phyloP scores from a whole-genome alignment of 371 early-diverging fungal genomes.

The Capillidium rhysosporum region DNA sequence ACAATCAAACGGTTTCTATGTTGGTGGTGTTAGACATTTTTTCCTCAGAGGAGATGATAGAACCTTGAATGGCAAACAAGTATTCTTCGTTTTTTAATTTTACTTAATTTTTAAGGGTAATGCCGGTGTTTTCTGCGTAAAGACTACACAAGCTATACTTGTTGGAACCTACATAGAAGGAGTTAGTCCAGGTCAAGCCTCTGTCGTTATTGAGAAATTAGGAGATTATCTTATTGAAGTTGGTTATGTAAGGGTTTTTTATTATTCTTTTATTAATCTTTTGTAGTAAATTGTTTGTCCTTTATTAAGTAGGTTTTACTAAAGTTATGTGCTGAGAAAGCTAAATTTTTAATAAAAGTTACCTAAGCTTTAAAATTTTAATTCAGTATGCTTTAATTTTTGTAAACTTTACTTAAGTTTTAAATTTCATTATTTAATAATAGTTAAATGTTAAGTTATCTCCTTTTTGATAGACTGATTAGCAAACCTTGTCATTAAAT shows the following conservation, averaged over 20 bases:
- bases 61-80: slow-evolving; percentile 62
- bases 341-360: too few relatives aligned
- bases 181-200: slow-evolving; percentile 52
- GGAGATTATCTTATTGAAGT: slow-evolving; percentile 46
- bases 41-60: slow-evolving; percentile 39
- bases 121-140: slow-evolving; percentile 49
- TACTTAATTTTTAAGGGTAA: slow-evolving; percentile 15
- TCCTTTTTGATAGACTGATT: too few relatives aligned
- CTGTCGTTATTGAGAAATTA: slow-evolving; percentile 52
- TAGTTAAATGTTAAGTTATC: too few relatives aligned
- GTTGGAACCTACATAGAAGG: slow-evolving; percentile 47
- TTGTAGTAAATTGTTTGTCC: too few relatives aligned
- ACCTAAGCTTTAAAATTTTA: too few relatives aligned
- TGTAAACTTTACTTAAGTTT: too few relatives aligned
- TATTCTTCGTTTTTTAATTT: slow-evolving; percentile 12
- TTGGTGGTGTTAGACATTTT: slow-evolving; percentile 52
- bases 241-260: slow-evolving; percentile 4
- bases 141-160: slow-evolving; percentile 64
- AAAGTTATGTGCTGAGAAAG: too few relatives aligned
- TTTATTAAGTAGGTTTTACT: too few relatives aligned
- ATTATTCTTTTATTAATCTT: too few relatives aligned
- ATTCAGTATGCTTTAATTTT: too few relatives aligned
- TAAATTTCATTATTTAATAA: too few relatives aligned
- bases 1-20: slow-evolving; percentile 40
- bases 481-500: too few relatives aligned